Conservation (phyloP, 768 basidiomycete genomes). For the Clathrus columnatus region DNA sequence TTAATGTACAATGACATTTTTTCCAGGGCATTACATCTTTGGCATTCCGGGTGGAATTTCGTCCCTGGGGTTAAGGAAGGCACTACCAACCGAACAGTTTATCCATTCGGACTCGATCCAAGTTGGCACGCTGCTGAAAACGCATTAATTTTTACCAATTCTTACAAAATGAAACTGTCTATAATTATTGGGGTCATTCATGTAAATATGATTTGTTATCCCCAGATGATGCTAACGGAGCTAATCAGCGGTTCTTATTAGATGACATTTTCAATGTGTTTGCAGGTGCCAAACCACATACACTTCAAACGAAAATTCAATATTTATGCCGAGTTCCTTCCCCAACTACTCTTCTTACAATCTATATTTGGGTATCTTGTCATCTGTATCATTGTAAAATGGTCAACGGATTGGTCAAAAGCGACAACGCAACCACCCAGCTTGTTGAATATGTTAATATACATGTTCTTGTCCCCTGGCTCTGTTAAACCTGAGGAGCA, state of each 20-base stretch:
- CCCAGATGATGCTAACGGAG: constrained; percentile 3
- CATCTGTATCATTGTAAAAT: constrained; percentile 93
- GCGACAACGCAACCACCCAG: constrained; percentile 70
- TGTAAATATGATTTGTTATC: constrained; percentile 43
- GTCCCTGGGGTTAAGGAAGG: constrained; percentile 40
- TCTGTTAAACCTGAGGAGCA: constrained; percentile 56
- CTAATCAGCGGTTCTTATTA: constrained; percentile 23
- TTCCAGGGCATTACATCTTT: constrained; percentile 84
- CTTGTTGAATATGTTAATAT: constrained; percentile 90
- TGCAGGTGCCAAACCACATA: constrained; percentile 93
- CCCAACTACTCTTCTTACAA: constrained; percentile 95
- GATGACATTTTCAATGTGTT: constrained; percentile 98
- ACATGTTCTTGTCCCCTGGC: constrained; percentile 92
- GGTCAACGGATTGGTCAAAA: constrained; percentile 86
- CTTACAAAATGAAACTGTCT: constrained; percentile 99
- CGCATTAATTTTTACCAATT: constrained; percentile 87
- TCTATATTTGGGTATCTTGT: constrained; percentile 97
- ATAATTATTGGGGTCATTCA: constrained; percentile 94
- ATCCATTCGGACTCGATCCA: constrained; percentile 92
- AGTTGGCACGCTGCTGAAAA: constrained; percentile 94
- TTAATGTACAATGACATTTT: constrained; percentile 99
- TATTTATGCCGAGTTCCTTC: constrained; percentile 92
- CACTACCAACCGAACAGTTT: constrained; percentile 55
- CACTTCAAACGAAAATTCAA: constrained; percentile 83
- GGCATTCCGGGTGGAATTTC: constrained; percentile 83